Evolutionary conservation across 371 early-diverging fungal species (phyloP).

Genomic region (Funneliformis caledonium): DNA sequence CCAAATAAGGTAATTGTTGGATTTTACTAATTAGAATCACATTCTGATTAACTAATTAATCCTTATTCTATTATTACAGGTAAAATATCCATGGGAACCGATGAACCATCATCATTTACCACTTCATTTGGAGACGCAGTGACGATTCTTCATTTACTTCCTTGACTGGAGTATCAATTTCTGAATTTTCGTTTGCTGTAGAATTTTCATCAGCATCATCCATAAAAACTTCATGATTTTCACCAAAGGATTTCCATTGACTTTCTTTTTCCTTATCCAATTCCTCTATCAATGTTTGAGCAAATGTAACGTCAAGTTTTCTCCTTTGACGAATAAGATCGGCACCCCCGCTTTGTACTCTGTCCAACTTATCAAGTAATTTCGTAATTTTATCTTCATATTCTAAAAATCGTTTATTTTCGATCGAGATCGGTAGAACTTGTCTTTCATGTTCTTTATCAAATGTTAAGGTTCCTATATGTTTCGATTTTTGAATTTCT

Average conservation of each 20-base stretch:
- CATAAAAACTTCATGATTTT: neutral
- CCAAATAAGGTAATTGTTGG: too few species aligned
- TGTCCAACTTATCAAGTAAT: constrained; percentile 21
- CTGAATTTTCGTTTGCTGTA: too few species aligned
- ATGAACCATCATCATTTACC: too few species aligned
- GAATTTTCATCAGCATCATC: too few species aligned
- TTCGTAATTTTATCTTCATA: constrained; percentile 25
- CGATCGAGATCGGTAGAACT: constrained; percentile 17
- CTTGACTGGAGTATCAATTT: too few species aligned
- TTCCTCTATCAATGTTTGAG: constrained; percentile 16
- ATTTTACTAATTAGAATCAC: too few species aligned
- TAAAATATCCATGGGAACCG: too few species aligned
- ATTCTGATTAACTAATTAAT: too few species aligned
- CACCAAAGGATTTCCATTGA: constrained; percentile 23
- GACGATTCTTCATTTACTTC: too few species aligned
- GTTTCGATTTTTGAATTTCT: neutral
- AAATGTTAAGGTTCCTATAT: constrained; percentile 7
- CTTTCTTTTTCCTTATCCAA: constrained; percentile 24
- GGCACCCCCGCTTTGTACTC: constrained; percentile 6
- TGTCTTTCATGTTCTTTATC: constrained; percentile 1
- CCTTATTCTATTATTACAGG: too few species aligned
- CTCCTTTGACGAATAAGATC: constrained; percentile 24
- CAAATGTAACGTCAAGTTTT: constrained; percentile 34
- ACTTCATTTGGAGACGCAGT: too few species aligned
- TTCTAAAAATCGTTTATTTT: constrained; percentile 10